These are phyloP conservation scores for Arxiozyma bovina DNA, from an alignment of 1,139 yeast genomes.

Conservation along the genomic window DNA sequence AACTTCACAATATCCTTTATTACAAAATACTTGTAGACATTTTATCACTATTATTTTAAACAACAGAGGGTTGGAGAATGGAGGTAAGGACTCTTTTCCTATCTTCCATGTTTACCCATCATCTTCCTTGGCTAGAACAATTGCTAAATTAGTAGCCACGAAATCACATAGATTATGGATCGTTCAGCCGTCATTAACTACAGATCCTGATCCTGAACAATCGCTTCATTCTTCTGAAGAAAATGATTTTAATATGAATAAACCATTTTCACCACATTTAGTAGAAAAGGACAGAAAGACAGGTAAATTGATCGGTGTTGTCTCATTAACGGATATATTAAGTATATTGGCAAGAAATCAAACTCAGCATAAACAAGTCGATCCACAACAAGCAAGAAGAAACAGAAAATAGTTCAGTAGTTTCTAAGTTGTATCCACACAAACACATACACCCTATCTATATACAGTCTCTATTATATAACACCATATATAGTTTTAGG, in stretches of 20 bases:
- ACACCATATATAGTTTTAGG: background rate
- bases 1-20: conserved; percentile 69
- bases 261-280: conserved; percentile 13
- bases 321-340: conserved; percentile 79
- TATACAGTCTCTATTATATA: background rate
- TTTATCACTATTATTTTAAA: conserved; percentile 77
- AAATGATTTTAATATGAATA: conserved; percentile 1
- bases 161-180: conserved; percentile 89
- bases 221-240: background rate
- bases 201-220: background rate
- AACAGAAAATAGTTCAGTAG: conserved; percentile 42
- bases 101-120: conserved; percentile 80
- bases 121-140: conserved; percentile 73
- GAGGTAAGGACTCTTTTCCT: conserved; percentile 90
- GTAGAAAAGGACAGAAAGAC: conserved; percentile 40
- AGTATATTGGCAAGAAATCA: conserved; percentile 67
- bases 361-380: conserved; percentile 51
- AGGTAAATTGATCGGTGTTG: conserved; percentile 78
- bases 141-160: conserved; percentile 92
- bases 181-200: conserved; percentile 43
- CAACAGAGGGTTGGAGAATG: conserved; percentile 71
- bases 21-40: conserved; percentile 73
- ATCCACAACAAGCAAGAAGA: conserved; percentile 75
- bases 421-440: background rate
- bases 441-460: background rate